Base-by-base conservation (phyloP, 192 early-diverging fungal genomes). In the Backusella mclennaniae region DNA sequence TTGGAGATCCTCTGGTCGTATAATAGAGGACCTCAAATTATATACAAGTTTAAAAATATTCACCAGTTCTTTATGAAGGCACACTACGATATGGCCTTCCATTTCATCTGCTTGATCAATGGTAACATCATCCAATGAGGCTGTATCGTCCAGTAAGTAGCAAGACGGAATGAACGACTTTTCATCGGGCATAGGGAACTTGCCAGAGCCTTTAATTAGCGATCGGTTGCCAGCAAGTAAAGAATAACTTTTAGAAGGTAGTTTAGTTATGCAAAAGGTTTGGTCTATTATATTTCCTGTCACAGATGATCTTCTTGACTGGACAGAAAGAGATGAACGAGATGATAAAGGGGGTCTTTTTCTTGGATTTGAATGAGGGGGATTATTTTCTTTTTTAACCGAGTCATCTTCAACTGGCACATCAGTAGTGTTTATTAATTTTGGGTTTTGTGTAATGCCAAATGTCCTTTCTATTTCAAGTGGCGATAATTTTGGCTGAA, bases 81-180 rank as follows among this genome's bases (percentile, higher is more conserved):
- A 86, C 8, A 86, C 81, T 2, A 86, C 72, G 36, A 86, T 77
- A 63, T 86, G 85, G 33, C 49, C 26, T 15, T 33, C 23, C 44
- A 78, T 78, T 33, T 35, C 46, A 35, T 78, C 71, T 19, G 67
- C 66, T 6, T 14, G 4, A 17, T 59, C 36, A 4, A 74, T 74
- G 6, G 66, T 66, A 31, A 78, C 39, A 56, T 78, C 67, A 69
- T 74, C 71, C 46, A 38, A 42, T 31, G 29, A 35, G 0, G 26
- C 31, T 6, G 26, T 17, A 19, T 73, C 49, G 11, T 78, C 66
- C 4, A 78, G 6, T 38, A 78, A 68, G 19, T 73, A 78, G 36
- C 77, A 78, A 6, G 33, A 41, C 3, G 71, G 52, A 19, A 73
- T 52, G 7, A 31, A 35, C 1, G 56, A 29, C 9, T 69, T 41